Evolutionary conservation across 768 basidiomycete species (phyloP).

Genomic region (Boletus patriciae): DNA sequence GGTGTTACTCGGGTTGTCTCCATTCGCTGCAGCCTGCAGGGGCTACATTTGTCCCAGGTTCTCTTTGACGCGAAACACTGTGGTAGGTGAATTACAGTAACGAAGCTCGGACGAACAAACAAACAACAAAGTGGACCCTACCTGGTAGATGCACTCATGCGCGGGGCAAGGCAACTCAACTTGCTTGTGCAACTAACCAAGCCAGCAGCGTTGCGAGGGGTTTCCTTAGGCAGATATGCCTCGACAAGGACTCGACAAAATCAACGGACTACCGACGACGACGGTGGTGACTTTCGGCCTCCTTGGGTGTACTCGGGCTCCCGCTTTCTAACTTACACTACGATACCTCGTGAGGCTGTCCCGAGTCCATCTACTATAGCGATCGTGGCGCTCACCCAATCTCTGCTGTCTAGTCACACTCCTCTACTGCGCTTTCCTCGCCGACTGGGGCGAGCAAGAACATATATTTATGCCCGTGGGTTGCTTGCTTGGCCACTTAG

Average conservation of each 20-base stretch:
- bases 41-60: neutral
- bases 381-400: conserved; percentile 1
- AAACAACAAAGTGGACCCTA: neutral
- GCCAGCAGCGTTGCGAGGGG: neutral
- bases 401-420: conserved; percentile 41
- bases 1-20: neutral
- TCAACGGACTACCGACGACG: conserved; percentile 14
- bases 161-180: conserved; percentile 6
- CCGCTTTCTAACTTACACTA: conserved; percentile 49
- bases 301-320: conserved; percentile 59
- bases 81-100: neutral
- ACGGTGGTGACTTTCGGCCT: conserved; percentile 50
- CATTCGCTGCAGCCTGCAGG: no score
- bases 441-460: conserved; percentile 69
- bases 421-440: conserved; percentile 58
- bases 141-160: conserved; percentile 7
- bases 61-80: neutral
- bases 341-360: conserved; percentile 52
- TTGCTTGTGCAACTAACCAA: conserved; percentile 1
- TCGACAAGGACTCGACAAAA: conserved; percentile 17
- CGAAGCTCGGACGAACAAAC: conserved; percentile 1
- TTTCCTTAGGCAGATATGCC: conserved; percentile 5
- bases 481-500: conserved; percentile 10
- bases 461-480: conserved; percentile 70
- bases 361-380: neutral